These are phyloP conservation scores for Papilionanthe hybrid DNA, from an alignment of 116 monocot species.

Conservation along the genomic window DNA sequence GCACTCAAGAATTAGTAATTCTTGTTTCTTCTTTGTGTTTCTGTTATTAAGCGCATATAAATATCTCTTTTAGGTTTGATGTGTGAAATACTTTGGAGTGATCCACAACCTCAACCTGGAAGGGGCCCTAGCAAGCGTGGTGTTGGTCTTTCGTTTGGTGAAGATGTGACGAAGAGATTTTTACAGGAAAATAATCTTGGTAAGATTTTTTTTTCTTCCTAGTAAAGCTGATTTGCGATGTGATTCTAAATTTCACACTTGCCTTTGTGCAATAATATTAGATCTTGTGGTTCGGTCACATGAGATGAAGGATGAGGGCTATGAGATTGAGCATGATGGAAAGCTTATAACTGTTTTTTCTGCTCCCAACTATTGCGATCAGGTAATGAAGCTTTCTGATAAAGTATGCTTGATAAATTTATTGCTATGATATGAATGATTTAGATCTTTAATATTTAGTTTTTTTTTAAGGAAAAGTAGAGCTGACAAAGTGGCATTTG, in stretches of 20 bases:
- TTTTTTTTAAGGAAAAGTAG: not conserved
- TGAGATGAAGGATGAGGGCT: slow-evolving; percentile 99
- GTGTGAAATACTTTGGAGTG: slow-evolving; percentile 99
- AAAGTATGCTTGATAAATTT: not conserved
- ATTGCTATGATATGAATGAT: not conserved
- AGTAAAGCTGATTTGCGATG: not conserved
- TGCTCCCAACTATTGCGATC: slow-evolving; percentile 99
- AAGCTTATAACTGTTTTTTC: slow-evolving; percentile 99
- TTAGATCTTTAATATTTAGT: not conserved
- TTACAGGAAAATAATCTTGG: slow-evolving; percentile 91
- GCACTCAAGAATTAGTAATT: not conserved
- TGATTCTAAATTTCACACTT: not conserved
- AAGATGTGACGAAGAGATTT: slow-evolving; percentile 90
- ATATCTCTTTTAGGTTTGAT: slow-evolving; percentile 56
- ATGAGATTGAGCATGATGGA: slow-evolving; percentile 95
- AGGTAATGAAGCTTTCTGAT: slow-evolving; percentile 38
- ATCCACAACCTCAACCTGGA: slow-evolving; percentile 92
- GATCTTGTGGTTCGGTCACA: slow-evolving; percentile 94
- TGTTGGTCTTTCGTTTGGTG: slow-evolving; percentile 98
- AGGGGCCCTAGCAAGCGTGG: slow-evolving; percentile 98
- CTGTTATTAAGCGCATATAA: not conserved
- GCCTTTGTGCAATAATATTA: slow-evolving; percentile 9
- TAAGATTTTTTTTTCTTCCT: slow-evolving; percentile 13
- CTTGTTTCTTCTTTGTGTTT: not conserved
- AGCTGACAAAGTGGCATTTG: not conserved